Base-by-base conservation (phyloP, 441 rosid genomes). In the Populus hybrid region DNA sequence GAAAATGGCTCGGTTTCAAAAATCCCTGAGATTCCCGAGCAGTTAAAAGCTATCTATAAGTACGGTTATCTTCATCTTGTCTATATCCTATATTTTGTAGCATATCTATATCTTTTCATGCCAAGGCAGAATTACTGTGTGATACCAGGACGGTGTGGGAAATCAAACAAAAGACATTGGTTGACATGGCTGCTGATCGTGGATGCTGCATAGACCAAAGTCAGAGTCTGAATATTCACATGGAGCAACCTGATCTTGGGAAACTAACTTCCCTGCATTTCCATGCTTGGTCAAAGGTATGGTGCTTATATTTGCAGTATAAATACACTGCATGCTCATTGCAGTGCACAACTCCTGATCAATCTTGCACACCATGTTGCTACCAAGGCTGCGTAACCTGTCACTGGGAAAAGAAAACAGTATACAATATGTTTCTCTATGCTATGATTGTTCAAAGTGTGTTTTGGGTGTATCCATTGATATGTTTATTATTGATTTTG, bases 131-230 rank as follows among this genome's bases (percentile, higher is more conserved):
- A 11, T 5, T 12, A 54, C 4, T 34, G 63, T 3, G 46, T 63
- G 10, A 64, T 3, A n/a, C 73, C 84, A 92, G 94, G 88, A 93
- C 93, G 14, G 95, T 91, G 14, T 93, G 97, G 97, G 97, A 93
- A 86, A 93, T 91, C 86, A 93, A 86, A 87, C 97, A 93, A 85
- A 91, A 81, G 86, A 89, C 87, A 0, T 65, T 91, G 79, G 95
- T 93, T 18, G 95, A 91, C 54, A 90, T 93, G 93, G 94, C 92
- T 65, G 95, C 85, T 23, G 90, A 89, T 83, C 87, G 93, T 77
- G 94, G 95, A 21, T 89, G 91, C 83, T 93, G 81, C 72, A 90
- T 91, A 79, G 94, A 93, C 73, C 97, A 91, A 83, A 91, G 97
- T 71, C 97, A 93, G 77, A 93, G 95, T 81, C 81, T 91, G 77